A percentile compares a stretch with the other conserved stretches of the same genome.
Evolutionary conservation across 352 stramenopile genomes (phyloP).

Genomic region (Aphanomyces euteiches): DNA sequence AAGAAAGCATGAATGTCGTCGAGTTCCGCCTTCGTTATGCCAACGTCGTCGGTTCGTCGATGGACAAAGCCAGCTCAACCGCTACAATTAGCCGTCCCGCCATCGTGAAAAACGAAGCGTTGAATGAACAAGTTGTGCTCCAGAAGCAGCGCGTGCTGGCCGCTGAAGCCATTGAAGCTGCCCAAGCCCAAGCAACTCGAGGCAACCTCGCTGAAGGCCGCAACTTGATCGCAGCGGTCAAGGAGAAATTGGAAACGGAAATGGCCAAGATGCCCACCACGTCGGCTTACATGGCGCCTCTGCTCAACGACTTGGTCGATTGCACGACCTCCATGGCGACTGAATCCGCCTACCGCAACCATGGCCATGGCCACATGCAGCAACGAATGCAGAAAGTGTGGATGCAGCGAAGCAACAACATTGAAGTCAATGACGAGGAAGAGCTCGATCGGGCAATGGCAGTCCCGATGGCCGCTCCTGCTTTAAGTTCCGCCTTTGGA

Average conservation of each 20-base stretch:
- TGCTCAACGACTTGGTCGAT: conserved; percentile 17
- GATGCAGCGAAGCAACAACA: conserved; percentile 18
- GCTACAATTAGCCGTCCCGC: background rate
- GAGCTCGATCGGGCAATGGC: background rate
- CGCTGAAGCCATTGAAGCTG: conserved; percentile 14
- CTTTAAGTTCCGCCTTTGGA: background rate
- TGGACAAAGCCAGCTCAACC: conserved; percentile 1
- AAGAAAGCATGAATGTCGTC: background rate
- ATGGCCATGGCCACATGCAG: background rate
- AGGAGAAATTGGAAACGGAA: background rate
- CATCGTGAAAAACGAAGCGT: conserved; percentile 1
- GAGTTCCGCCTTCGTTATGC: conserved; percentile 18
- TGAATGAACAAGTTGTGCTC: background rate
- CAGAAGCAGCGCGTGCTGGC: conserved; percentile 10
- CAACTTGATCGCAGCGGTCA: too few relatives aligned
- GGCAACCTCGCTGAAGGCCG: background rate
- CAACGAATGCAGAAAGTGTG: background rate
- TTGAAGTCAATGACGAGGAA: conserved; percentile 11
- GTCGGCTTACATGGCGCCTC: background rate
- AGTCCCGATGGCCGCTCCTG: background rate
- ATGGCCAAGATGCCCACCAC: background rate
- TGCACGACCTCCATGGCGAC: background rate
- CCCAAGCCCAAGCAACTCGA: background rate
- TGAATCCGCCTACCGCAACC: background rate
- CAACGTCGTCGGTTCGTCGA: conserved; percentile 5